Conservation (phyloP, 345 rosid species). For the Linum lewisii region DNA sequence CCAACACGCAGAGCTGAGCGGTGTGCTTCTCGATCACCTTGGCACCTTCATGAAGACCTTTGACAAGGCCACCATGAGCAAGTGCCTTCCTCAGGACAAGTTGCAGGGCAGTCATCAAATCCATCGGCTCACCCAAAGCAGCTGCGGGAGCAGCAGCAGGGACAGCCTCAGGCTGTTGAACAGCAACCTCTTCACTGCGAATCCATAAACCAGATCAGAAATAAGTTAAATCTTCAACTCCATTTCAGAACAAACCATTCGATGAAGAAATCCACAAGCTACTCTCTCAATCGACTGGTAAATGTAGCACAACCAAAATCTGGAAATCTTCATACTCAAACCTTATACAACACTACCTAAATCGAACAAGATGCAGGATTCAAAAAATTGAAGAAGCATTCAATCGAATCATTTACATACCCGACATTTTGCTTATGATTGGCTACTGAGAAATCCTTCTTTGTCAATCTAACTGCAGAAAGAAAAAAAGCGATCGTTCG, state of each 20-base stretch:
- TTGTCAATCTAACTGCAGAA: neutral
- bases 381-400: too few species aligned
- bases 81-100: constrained; percentile 14
- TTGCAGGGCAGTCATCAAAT: constrained; percentile 23
- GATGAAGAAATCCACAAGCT: too few species aligned
- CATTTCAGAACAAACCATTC: too few species aligned
- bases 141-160: constrained; percentile 12
- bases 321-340: too few species aligned
- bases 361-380: too few species aligned
- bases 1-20: constrained; percentile 1
- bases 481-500: neutral
- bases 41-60: neutral
- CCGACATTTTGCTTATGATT: neutral
- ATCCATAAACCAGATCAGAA: neutral
- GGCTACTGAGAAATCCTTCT: neutral
- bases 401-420: neutral
- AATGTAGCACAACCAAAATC: too few species aligned
- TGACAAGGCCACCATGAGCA: neutral
- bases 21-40: constrained; percentile 5
- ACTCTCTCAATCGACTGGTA: too few species aligned
- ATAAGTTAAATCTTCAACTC: too few species aligned
- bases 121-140: constrained; percentile 25
- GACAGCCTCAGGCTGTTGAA: neutral
- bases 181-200: constrained; percentile 18
- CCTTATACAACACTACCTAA: too few species aligned